These are phyloP conservation scores for Mortierella sp. DNA, from an alignment of 371 early-diverging fungal genomes.

Conservation along the genomic window DNA sequence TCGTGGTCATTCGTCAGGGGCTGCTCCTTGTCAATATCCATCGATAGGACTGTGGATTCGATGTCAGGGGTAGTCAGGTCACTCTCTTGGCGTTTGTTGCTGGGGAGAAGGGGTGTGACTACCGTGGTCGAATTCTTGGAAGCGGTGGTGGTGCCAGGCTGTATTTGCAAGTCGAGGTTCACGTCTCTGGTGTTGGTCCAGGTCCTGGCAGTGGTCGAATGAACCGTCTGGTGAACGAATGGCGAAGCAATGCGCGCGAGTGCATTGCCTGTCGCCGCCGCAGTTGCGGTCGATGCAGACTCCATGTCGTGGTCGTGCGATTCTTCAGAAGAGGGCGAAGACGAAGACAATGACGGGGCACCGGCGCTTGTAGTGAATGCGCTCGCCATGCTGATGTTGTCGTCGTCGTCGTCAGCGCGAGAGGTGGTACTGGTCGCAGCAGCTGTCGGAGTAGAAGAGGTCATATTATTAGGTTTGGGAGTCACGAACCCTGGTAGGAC, in stretches of 20 bases:
- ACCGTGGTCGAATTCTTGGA: background rate
- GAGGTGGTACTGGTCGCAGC: background rate
- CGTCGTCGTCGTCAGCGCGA: background rate
- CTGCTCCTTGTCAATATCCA: constrained; percentile 30
- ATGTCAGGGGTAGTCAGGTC: constrained; percentile 23
- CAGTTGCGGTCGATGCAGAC: background rate
- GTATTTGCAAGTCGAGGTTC: background rate
- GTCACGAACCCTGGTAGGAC: constrained; percentile 16
- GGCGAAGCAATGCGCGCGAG: background rate
- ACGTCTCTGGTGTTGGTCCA: background rate
- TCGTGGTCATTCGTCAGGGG: no score
- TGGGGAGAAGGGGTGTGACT: constrained; percentile 2
- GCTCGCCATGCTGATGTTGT: background rate
- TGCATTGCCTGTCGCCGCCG: background rate
- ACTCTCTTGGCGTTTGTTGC: constrained; percentile 29
- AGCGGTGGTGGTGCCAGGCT: background rate
- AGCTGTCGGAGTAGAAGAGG: background rate
- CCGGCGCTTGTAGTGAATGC: constrained; percentile 8
- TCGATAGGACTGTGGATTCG: constrained; percentile 25
- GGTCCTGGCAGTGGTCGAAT: background rate
- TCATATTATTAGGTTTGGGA: constrained; percentile 11
- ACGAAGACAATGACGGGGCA: background rate
- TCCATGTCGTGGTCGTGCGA: background rate
- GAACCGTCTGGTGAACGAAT: background rate
- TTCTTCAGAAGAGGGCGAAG: background rate